Evolutionary conservation across 768 basidiomycete species (phyloP), one percentile per base, ranked within the genome.

Genomic region (Punctularia strigosozonata): DNA sequence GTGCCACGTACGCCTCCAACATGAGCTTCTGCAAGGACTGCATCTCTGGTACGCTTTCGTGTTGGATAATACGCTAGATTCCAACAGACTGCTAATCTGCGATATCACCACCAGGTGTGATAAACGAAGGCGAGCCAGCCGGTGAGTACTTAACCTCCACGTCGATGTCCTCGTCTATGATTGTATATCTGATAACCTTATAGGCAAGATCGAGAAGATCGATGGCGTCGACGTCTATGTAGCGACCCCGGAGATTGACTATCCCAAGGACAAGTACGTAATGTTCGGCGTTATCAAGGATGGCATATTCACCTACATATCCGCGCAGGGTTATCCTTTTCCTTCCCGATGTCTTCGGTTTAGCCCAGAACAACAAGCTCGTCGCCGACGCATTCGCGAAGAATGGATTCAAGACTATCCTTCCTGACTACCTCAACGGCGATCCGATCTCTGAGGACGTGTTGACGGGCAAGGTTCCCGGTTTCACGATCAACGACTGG

Each of bases 211-310:
- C 48, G 65, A 71, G 44, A 44, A 49, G 19, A 62, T 77, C 41
- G 61, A 54, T 19, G 75, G 72, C 3, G 61, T 76, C 33, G 50
- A 58, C 6, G 61, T 57, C 44, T 80, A 80, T 43, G 61, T 76
- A 37, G 68, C 70, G 1, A 73, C 68, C 1, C 78, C 78, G 10
- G 52, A 61, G 1, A 46, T 48, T 3, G 66, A 68, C 26, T 75
- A 71, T 42, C 55, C 66, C 38, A 70, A 73, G 54, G 63, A 69
- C 46, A 78, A 76, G 51, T 72, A 65, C 20, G 38, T 80, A 35
- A n/a, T n/a, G n/a, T n/a, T n/a, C n/a, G n/a, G n/a, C n/a, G n/a
- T n/a, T n/a, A n/a, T n/a, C n/a, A n/a, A n/a, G n/a, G n/a, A n/a
- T n/a, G n/a, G n/a, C n/a, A n/a, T n/a, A n/a, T n/a, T n/a, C n/a